Percentiles rank a stretch among this genome's conserved stretches.
These are phyloP conservation scores for Trichoderma sp. DNA, from an alignment of 2,329 filamentous ascomycete genomes.

Conservation along the genomic window DNA sequence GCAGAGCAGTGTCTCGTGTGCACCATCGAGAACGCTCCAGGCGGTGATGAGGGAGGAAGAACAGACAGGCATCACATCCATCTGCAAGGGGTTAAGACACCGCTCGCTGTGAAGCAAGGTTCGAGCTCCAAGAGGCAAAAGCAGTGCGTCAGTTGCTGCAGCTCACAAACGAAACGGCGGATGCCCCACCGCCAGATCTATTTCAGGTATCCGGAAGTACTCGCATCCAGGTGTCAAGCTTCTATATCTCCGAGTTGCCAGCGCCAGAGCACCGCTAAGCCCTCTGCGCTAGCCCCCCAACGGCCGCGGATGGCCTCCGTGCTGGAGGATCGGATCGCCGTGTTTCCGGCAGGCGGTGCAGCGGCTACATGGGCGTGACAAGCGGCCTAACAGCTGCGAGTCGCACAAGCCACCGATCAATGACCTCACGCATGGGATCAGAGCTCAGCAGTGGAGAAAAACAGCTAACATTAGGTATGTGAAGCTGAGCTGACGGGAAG, in stretches of 20 bases:
- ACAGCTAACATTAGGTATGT: too few species aligned
- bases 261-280: neutral
- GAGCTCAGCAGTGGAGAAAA: neutral
- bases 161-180: neutral
- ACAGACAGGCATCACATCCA: constrained; percentile 1
- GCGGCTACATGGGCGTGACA: constrained; percentile 4
- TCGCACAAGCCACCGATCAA: constrained; percentile 3
- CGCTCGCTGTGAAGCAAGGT: neutral
- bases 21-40: constrained; percentile 11
- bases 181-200: constrained; percentile 22
- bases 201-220: constrained; percentile 25
- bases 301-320: neutral
- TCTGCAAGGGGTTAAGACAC: neutral
- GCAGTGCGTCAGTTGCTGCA: neutral
- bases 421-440: neutral
- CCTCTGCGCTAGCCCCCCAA: neutral
- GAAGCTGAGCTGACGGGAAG: neutral
- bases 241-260: neutral
- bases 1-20: neutral
- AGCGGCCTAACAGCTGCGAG: constrained; percentile 12
- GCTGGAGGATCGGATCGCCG: neutral
- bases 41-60: constrained; percentile 18
- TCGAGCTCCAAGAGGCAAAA: constrained; percentile 18
- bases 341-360: constrained; percentile 11
- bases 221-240: neutral